Percentiles rank a stretch among this genome's conserved stretches.
Conservation (phyloP, 2,329 filamentous ascomycete genomes). For the Colletotrichum noveboracense region DNA sequence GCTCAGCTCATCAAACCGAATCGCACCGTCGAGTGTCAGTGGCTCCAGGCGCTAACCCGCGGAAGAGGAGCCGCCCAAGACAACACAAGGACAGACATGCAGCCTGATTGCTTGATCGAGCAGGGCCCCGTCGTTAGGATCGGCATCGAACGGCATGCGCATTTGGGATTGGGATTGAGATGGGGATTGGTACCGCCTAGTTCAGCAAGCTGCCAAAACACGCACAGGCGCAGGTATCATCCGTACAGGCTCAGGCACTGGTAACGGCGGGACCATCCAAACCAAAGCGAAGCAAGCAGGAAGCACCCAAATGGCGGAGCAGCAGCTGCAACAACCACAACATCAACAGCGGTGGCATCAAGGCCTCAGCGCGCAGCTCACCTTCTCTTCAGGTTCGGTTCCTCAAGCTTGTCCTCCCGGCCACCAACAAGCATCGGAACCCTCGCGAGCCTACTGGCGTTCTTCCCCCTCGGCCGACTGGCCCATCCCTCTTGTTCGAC, state of each 20-base stretch:
- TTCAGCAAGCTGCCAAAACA: constrained; percentile 4
- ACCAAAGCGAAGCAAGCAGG: neutral
- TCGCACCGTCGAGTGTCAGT: neutral
- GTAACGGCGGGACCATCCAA: neutral
- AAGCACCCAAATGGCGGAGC: neutral
- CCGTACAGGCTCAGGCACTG: neutral
- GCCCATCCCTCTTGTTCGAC: neutral
- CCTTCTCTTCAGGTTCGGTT: neutral
- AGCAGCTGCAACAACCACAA: neutral
- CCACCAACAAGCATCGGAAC: constrained; percentile 13
- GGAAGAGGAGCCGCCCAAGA: constrained; percentile 20
- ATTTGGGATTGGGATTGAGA: neutral
- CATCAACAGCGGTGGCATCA: neutral
- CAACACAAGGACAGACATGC: constrained; percentile 13
- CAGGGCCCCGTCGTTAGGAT: constrained; percentile 17
- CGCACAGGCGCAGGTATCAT: constrained; percentile 12
- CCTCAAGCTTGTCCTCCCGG: neutral
- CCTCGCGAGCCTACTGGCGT: neutral
- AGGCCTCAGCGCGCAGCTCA: neutral
- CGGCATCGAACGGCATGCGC: constrained; percentile 16
- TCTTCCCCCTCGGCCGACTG: neutral
- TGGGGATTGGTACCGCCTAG: neutral
- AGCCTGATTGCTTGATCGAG: constrained; percentile 20
- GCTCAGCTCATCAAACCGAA: neutral
- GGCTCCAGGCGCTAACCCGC: constrained; percentile 12